Conservation (phyloP, 257 asterid genomes). For the Fraxinus pennsylvanica region DNA sequence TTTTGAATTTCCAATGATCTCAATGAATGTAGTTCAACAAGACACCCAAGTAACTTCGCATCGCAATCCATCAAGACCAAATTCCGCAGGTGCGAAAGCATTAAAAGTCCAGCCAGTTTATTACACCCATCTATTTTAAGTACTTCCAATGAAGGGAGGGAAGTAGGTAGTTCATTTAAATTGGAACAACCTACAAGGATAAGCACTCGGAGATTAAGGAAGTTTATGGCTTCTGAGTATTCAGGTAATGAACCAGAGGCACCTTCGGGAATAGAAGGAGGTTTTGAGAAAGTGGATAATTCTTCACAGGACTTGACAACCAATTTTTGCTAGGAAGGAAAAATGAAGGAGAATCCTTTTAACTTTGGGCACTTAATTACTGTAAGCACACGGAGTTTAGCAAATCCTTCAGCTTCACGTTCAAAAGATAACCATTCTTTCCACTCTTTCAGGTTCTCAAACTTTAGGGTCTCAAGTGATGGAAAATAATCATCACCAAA, state of each 20-base stretch:
- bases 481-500: conserved; percentile 43
- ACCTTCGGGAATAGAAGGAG: conserved; percentile 48
- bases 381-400: conserved; percentile 51
- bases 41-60: background rate
- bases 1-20: background rate
- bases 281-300: conserved; percentile 19
- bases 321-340: background rate
- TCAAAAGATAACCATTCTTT: conserved; percentile 47
- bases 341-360: conserved; percentile 36
- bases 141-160: background rate
- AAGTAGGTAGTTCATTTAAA: background rate
- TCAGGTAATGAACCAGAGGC: conserved; percentile 20
- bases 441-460: conserved; percentile 64
- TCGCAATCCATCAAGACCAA: background rate
- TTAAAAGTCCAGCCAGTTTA: background rate
- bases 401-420: conserved; percentile 35
- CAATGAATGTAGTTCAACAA: background rate
- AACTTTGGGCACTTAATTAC: conserved; percentile 54
- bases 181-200: background rate
- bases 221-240: background rate
- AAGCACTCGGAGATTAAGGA: background rate
- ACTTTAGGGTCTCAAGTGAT: conserved; percentile 55
- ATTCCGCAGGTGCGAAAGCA: background rate
- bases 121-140: background rate
- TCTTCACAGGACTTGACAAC: background rate